Evolutionary conservation across 306 rosid genomes (phyloP).

Genomic region (Lathyrus tuberosus): DNA sequence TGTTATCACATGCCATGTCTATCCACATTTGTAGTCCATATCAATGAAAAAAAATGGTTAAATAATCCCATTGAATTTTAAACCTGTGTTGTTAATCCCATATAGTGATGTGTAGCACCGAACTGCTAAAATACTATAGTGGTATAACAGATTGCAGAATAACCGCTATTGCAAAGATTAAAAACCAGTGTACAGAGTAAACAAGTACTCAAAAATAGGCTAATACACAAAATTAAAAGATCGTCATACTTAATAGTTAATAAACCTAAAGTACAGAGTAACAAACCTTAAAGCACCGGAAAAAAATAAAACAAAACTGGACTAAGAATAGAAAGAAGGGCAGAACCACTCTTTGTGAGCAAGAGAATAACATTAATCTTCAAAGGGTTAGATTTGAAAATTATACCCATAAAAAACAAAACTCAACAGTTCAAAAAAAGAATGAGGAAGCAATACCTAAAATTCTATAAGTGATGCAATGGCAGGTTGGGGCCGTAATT

Average conservation of each 20-base stretch:
- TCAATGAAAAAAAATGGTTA: not conserved
- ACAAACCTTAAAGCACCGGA: no score
- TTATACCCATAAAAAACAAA: no score
- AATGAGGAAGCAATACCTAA: not conserved
- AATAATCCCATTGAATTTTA: slow-evolving; percentile 11
- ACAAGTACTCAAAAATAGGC: not conserved
- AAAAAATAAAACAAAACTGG: no score
- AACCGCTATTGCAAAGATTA: not conserved
- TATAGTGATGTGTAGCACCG: not conserved
- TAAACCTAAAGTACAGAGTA: no score
- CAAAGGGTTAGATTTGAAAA: no score
- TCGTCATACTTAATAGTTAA: no score
- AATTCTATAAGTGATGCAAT: not conserved
- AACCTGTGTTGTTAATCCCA: not conserved
- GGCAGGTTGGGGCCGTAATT: not conserved
- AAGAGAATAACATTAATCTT: no score
- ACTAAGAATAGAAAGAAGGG: no score
- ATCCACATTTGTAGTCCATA: not conserved
- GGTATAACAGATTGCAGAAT: not conserved
- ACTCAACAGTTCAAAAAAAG: no score
- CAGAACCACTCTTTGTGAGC: no score
- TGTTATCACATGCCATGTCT: slow-evolving; percentile 18
- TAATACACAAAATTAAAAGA: not conserved
- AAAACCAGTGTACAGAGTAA: no score
- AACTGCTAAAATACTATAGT: not conserved